phyloP scores from a whole-genome alignment of 164 flowering plant genomes.

The Berberis vulgaris region DNA sequence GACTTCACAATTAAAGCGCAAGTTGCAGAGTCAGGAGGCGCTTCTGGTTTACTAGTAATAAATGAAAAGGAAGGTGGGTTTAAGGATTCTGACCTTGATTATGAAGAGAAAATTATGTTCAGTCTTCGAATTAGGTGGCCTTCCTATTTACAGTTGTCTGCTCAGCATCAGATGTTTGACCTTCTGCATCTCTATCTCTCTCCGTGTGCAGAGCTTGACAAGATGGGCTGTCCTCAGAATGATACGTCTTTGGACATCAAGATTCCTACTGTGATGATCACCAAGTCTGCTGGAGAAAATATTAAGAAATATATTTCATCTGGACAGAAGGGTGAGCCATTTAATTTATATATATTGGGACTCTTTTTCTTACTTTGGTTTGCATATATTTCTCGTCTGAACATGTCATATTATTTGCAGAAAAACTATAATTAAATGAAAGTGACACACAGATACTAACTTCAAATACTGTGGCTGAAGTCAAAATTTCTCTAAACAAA shows the following conservation, averaged over 20 bases:
- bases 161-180: not conserved
- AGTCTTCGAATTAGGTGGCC: too few relatives aligned
- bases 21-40: conserved; percentile 57
- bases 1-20: conserved; percentile 46
- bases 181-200: not conserved
- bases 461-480: too few relatives aligned
- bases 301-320: conserved; percentile 35
- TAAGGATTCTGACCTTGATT: too few relatives aligned
- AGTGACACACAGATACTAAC: too few relatives aligned
- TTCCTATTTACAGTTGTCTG: too few relatives aligned
- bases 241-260: conserved; percentile 39
- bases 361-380: not conserved
- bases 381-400: not conserved
- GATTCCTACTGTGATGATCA: conserved; percentile 70
- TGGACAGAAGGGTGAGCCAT: conserved; percentile 43
- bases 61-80: conserved; percentile 60
- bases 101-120: too few relatives aligned
- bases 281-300: conserved; percentile 54
- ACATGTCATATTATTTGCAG: not conserved
- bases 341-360: not conserved
- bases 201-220: conserved; percentile 34
- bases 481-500: too few relatives aligned
- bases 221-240: conserved; percentile 62
- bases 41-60: conserved; percentile 54
- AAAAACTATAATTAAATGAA: too few relatives aligned